Base-by-base conservation (phyloP, 768 basidiomycete genomes). In the Hirschioporus abietinus region DNA sequence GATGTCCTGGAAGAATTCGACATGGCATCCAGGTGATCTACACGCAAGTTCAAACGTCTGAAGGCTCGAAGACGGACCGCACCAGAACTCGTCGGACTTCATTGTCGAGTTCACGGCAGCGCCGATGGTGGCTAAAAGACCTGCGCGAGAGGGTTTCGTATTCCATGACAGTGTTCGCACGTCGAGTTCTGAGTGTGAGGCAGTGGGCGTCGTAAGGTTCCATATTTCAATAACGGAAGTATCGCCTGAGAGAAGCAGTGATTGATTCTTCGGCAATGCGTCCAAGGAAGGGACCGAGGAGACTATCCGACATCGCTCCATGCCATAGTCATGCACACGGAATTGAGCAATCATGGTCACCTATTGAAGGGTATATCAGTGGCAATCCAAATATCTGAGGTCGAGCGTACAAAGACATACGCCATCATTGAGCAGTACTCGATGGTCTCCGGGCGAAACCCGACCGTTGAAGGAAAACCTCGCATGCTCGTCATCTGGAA, bases 221-320 rank as follows among this genome's bases (percentile, higher is more conserved):
- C 72, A 72, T 5, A 72, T 67, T 60, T 72, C 68, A 17, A 72
- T 67, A 26, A 66, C 65, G 1, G 70, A 70, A 8, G 69, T 62
- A 20, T 69, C 63, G 18, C 70, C 72, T 6, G 20, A 52, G 5
- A 52, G 20, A 52, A 52, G 42, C 15, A 52, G 42, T 20, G 42
- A 52, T 52, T 52, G 42, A 52, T 52, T 52, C 42, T 52, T 52
- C 12, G 42, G 20, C 12, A 52, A 52, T 5, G 12, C 42, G 42
- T 52, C 42, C 20, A 20, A 10, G 20, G 42, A 52, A 10, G 42
- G 42, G 20, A 52, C 12, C 42, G 42, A 52, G 15, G 42, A 12
- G 4, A 52, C 42, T 15, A 52, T 52, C 3, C 42, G 42, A 15
- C 42, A 52, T 15, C 42, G 42, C 42, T 52, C 42, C 42, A 52